Percentiles rank a stretch among this genome's conserved stretches.
These are phyloP conservation scores for Wakefieldia striispora DNA, from an alignment of 768 basidiomycete genomes.

Conservation along the genomic window DNA sequence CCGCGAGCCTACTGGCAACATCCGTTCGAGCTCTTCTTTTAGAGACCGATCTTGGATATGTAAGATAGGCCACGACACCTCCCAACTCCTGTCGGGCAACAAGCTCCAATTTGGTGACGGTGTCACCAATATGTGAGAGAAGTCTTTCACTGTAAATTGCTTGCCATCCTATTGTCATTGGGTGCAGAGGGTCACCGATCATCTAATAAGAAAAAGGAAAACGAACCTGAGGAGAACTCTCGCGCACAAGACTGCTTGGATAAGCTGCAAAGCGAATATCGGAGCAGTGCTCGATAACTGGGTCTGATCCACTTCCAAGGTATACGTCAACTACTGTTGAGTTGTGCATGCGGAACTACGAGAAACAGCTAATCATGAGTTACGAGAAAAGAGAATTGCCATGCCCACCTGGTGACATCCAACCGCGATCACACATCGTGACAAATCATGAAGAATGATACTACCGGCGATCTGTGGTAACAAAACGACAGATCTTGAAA, in stretches of 20 bases:
- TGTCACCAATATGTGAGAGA: slow-evolving; percentile 75
- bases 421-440: slow-evolving; percentile 60
- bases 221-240: slow-evolving; percentile 9
- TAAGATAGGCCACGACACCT: slow-evolving; percentile 23
- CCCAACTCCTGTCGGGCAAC: slow-evolving; percentile 12
- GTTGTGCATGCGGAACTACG: slow-evolving; percentile 85
- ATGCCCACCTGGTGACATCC: slow-evolving; percentile 75
- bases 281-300: slow-evolving; percentile 76
- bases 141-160: slow-evolving; percentile 68
- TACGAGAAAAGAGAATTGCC: neutral
- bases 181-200: neutral
- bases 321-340: slow-evolving; percentile 65
- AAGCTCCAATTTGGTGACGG: slow-evolving; percentile 74
- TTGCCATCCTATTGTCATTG: slow-evolving; percentile 34
- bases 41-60: slow-evolving; percentile 16
- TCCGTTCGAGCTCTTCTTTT: slow-evolving; percentile 15
- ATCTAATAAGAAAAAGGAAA: neutral
- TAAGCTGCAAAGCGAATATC: slow-evolving; percentile 63
- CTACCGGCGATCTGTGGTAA: slow-evolving; percentile 69
- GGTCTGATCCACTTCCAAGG: slow-evolving; percentile 64
- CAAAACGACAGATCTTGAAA: slow-evolving; percentile 61
- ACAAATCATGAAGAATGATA: slow-evolving; percentile 64
- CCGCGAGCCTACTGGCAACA: slow-evolving; percentile 10
- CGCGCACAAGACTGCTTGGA: slow-evolving; percentile 36
- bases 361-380: neutral